phyloP scores from a whole-genome alignment of 2,329 filamentous ascomycete genomes.

The Xylaria sp. region DNA sequence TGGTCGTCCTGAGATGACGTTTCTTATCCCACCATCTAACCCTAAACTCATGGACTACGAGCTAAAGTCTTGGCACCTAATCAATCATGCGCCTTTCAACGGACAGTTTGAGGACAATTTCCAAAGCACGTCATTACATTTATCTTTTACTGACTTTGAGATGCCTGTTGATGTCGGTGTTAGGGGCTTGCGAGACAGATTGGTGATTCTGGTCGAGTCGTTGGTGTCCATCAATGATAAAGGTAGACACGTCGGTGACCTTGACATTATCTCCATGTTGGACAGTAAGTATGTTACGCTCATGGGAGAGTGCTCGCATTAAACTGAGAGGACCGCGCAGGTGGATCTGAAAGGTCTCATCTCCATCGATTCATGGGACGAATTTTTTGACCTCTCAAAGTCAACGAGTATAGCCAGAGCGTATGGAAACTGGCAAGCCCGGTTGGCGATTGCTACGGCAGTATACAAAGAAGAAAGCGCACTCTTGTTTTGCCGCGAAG shows the following conservation, averaged over 20 bases:
- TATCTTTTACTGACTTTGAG: conserved; percentile 26
- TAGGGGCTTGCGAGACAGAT: conserved; percentile 16
- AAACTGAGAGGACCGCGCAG: no score
- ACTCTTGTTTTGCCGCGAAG: no score
- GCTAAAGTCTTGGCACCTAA: neutral
- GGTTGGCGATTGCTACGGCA: no score
- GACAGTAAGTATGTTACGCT: no score
- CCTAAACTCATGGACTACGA: neutral
- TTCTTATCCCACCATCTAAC: conserved; percentile 14
- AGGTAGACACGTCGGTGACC: neutral
- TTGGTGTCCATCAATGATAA: neutral
- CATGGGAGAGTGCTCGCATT: no score
- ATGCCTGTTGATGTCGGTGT: conserved; percentile 16
- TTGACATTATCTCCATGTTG: neutral
- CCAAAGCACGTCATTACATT: conserved; percentile 10
- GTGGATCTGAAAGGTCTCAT: no score
- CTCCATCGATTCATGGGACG: no score
- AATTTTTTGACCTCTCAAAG: no score
- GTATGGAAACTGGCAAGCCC: no score
- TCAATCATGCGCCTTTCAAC: neutral
- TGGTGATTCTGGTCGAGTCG: neutral
- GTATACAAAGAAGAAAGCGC: no score
- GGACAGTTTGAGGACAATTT: conserved; percentile 12
- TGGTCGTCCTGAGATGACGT: conserved; percentile 6
- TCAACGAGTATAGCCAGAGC: no score